Base-by-base conservation (phyloP, 2,329 filamentous ascomycete species). In the Metarhizium robertsii region DNA sequence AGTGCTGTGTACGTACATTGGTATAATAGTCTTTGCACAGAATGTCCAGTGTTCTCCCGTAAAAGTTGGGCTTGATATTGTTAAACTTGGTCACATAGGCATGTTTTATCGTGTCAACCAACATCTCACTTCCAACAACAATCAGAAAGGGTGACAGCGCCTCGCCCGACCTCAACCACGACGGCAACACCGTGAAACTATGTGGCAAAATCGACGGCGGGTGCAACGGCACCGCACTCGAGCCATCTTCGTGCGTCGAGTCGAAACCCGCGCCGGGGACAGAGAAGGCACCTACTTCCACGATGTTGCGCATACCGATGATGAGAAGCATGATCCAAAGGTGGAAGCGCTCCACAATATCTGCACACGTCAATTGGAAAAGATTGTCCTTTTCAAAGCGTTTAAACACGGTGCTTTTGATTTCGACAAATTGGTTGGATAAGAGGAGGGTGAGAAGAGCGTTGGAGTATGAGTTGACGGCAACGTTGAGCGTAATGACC, bases 51-150 rank as follows among this genome's bases (percentile, higher is more conserved):
- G 94, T 96, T 29, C 91, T 84, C 53, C 84, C 82, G 69, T 99
- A 99, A 55, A 99, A 88, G 6, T 81, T 83, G 3, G 94, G 94
- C 60, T 94, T 92, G 62, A 92, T 91, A 64, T 95, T 96, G 77
- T 99, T 99, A 75, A 99, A 99, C 68, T 99, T 99, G 67, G 86
- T 92, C 68, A 99, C 95, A 68, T 97, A 99, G 25, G 90, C 90
- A 67, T 99, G 95, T 70, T 99, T 99, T 69, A 96, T 82, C 82
- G 89, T 92, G 71, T 99, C 94, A 2, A 99, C 94, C 8, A 96
- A 74, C 86, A 96, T 96, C 72, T 99, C 94, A 59, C 91, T 96
- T 1, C 92, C 92, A 6, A 99, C 81, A 0, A 99, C 95, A 7
- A 99, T 85, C 13, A 99, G 74, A 62, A 99, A 99, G 0, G 94